Conservation (phyloP, 164 flowering plant species). For the Amborella trichopoda region DNA sequence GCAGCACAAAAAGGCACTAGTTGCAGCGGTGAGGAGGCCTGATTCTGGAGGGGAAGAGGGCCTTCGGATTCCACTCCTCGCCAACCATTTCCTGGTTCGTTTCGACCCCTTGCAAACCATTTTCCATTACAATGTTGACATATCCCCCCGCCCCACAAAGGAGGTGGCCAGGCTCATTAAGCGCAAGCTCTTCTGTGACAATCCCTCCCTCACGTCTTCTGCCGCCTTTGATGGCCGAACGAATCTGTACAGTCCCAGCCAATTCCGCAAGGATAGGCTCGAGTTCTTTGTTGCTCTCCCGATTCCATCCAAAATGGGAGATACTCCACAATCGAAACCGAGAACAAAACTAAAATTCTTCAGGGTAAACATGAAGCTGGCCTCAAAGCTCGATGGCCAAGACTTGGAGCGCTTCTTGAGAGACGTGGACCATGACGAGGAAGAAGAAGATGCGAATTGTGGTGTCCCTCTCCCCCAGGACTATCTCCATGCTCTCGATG, state of each 20-base stretch:
- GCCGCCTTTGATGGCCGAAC: conserved; percentile 84
- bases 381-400: conserved; percentile 55
- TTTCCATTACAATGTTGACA: conserved; percentile 80
- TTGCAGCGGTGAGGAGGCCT: conserved; percentile 59
- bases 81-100: conserved; percentile 81
- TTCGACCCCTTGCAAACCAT: conserved; percentile 47
- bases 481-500: conserved; percentile 87
- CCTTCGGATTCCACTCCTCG: conserved; percentile 54
- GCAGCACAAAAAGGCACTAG: no score
- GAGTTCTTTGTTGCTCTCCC: conserved; percentile 66
- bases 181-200: conserved; percentile 52
- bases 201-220: conserved; percentile 35
- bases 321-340: conserved; percentile 4
- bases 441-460: no score
- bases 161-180: conserved; percentile 71
- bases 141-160: conserved; percentile 72
- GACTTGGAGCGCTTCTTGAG: conserved; percentile 44
- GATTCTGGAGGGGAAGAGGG: conserved; percentile 86
- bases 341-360: conserved; percentile 41
- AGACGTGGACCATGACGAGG: conserved; percentile 31
- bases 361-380: conserved; percentile 54
- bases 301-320: conserved; percentile 26
- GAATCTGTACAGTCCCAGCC: conserved; percentile 65
- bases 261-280: conserved; percentile 53
- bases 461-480: conserved; percentile 78